These are phyloP conservation scores for Cyberlindnera japonica DNA, from an alignment of 805 yeast genomes.

Conservation along the genomic window DNA sequence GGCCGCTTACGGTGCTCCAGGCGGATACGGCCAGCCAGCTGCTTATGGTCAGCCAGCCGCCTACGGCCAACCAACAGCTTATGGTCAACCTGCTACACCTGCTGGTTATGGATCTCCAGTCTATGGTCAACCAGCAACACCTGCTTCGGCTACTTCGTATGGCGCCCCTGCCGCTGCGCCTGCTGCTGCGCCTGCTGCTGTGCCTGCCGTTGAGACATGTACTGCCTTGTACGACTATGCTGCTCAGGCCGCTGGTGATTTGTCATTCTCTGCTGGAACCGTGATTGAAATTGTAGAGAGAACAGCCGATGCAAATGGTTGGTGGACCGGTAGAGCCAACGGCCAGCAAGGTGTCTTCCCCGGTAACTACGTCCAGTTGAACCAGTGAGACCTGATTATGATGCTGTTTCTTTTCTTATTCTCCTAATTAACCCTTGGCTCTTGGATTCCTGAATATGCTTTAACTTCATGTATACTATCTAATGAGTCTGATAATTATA, in stretches of 20 bases:
- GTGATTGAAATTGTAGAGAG: conserved; percentile 78
- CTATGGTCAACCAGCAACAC: conserved; percentile 28
- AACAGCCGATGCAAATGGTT: conserved; percentile 82
- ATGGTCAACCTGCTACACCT: conserved; percentile 24
- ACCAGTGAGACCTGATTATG: conserved; percentile 28
- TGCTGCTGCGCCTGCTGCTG: conserved; percentile 29
- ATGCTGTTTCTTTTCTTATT: too few species aligned
- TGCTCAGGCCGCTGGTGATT: conserved; percentile 92
- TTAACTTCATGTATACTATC: too few species aligned
- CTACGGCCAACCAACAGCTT: conserved; percentile 18
- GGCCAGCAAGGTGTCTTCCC: conserved; percentile 93
- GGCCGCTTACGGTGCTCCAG: conserved; percentile 29
- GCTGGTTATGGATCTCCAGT: conserved; percentile 23
- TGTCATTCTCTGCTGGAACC: conserved; percentile 84
- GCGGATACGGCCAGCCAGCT: conserved; percentile 17
- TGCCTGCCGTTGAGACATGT: conserved; percentile 51
- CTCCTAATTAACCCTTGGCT: too few species aligned
- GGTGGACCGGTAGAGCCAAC: conserved; percentile 94
- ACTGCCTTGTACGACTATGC: conserved; percentile 88
- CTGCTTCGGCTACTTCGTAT: conserved; percentile 7
- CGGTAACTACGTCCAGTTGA: conserved; percentile 88
- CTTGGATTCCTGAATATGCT: too few species aligned
- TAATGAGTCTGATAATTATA: too few species aligned
- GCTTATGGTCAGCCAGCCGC: conserved; percentile 26
- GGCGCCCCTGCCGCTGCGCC: conserved; percentile 27